A percentile compares a stretch with the other conserved stretches of the same genome.
These are phyloP conservation scores for Trypethelium eluteriae DNA, from an alignment of 495 filamentous ascomycete genomes.

Conservation along the genomic window DNA sequence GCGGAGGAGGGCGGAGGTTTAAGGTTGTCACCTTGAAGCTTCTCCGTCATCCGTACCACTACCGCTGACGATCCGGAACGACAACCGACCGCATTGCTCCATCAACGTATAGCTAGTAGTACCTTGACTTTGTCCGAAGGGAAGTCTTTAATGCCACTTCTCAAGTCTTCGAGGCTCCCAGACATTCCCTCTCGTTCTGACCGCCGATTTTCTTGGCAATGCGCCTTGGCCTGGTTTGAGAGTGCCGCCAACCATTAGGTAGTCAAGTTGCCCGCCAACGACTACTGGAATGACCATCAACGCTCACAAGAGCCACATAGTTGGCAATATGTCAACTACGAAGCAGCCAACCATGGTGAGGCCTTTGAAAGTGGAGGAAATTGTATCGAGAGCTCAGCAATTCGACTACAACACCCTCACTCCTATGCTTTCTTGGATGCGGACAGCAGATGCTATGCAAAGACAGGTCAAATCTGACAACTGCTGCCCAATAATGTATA, in stretches of 20 bases:
- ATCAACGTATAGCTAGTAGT: too few relatives aligned
- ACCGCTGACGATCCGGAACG: too few relatives aligned
- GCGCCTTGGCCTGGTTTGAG: too few relatives aligned
- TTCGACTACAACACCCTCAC: conserved; percentile 74
- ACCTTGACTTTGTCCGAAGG: too few relatives aligned
- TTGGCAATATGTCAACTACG: conserved; percentile 7
- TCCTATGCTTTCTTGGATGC: conserved; percentile 69
- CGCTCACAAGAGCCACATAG: conserved; percentile 6
- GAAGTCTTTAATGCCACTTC: too few relatives aligned
- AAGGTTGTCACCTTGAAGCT: too few relatives aligned
- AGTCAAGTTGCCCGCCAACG: background rate
- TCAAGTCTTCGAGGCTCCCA: too few relatives aligned
- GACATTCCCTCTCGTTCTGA: too few relatives aligned
- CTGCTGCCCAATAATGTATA: background rate
- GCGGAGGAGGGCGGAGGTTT: background rate
- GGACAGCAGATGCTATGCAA: conserved; percentile 66
- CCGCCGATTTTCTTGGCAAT: too few relatives aligned
- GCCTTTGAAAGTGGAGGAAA: conserved; percentile 66
- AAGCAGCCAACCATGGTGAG: conserved; percentile 3
- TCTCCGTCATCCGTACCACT: too few relatives aligned
- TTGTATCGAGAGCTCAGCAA: conserved; percentile 59
- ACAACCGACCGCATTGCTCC: too few relatives aligned
- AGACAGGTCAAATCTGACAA: conserved; percentile 57
- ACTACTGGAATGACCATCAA: conserved; percentile 6
- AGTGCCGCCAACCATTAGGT: too few relatives aligned